These are phyloP conservation scores for Rhodamnia argentea DNA, from an alignment of 345 rosid genomes.

Conservation along the genomic window DNA sequence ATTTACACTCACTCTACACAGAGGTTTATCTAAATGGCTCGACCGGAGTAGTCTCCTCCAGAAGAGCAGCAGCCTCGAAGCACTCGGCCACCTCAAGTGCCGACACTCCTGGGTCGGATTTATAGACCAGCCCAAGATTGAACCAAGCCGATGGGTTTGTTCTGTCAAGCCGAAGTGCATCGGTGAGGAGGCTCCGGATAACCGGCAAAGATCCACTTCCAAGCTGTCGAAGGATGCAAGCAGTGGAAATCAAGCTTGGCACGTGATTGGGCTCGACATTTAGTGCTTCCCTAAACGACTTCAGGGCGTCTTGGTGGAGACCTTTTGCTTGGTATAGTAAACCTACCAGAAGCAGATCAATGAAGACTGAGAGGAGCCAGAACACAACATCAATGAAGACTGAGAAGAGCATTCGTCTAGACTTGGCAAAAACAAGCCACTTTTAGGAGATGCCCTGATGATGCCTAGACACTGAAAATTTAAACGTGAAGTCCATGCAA, in stretches of 20 bases:
- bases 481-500: background rate
- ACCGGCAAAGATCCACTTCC: constrained; percentile 23
- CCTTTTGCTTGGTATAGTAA: constrained; percentile 36
- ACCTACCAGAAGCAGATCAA: constrained; percentile 19
- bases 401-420: background rate
- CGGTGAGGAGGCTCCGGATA: constrained; percentile 37
- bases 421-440: background rate
- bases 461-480: background rate
- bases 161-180: constrained; percentile 40
- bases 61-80: constrained; percentile 46
- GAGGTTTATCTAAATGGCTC: constrained; percentile 49
- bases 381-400: background rate
- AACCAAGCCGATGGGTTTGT: constrained; percentile 50
- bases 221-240: constrained; percentile 28
- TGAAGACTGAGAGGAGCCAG: background rate
- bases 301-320: constrained; percentile 33
- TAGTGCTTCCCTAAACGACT: constrained; percentile 34
- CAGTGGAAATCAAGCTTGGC: constrained; percentile 46
- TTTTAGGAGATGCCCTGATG: background rate
- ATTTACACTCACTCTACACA: background rate
- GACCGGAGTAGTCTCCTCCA: constrained; percentile 44
- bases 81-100: constrained; percentile 44
- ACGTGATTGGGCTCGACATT: constrained; percentile 46
- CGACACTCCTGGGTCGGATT: constrained; percentile 20
- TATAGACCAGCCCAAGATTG: constrained; percentile 49